Percentiles rank a stretch among this genome's conserved stretches.
Conservation (phyloP, 306 rosid genomes). For the Sicyos edulis region DNA sequence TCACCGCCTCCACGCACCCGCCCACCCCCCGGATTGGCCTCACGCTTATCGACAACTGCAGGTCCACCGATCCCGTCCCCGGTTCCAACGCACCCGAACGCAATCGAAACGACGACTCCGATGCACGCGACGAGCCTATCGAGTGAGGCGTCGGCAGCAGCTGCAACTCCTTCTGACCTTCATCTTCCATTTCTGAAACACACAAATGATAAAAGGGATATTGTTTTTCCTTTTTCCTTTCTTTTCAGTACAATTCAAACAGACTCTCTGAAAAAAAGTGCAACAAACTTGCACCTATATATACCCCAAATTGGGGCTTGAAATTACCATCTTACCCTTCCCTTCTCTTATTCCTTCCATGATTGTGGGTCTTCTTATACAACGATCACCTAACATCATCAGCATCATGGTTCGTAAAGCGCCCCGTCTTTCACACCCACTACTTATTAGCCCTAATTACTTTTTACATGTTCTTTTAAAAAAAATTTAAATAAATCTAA, state of each 20-base stretch:
- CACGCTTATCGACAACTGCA: slow-evolving; percentile 75
- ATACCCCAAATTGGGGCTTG: background rate
- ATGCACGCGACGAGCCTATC: slow-evolving; percentile 22
- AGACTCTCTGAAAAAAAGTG: slow-evolving; percentile 11
- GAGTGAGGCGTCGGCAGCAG: slow-evolving; percentile 60
- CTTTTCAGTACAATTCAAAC: slow-evolving; percentile 8
- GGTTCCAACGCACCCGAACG: slow-evolving; percentile 37
- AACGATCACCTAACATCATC: background rate
- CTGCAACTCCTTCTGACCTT: slow-evolving; percentile 66
- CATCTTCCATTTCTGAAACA: slow-evolving; percentile 50
- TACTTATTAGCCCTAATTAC: background rate
- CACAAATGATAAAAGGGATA: background rate
- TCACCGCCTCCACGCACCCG: slow-evolving; percentile 54
- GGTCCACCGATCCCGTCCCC: slow-evolving; percentile 45
- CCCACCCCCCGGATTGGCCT: slow-evolving; percentile 35
- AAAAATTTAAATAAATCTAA: too few species aligned
- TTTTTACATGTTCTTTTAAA: background rate
- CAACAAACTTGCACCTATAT: slow-evolving; percentile 17
- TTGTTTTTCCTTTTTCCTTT: background rate
- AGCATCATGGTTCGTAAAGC: background rate
- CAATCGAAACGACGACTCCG: slow-evolving; percentile 42
- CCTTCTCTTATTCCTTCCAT: background rate
- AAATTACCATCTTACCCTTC: slow-evolving; percentile 14
- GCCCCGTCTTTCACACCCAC: too few species aligned
- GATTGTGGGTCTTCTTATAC: background rate